These are phyloP conservation scores for Speleostelium caveatum DNA, from an alignment of 78 protist species.

Conservation along the genomic window DNA sequence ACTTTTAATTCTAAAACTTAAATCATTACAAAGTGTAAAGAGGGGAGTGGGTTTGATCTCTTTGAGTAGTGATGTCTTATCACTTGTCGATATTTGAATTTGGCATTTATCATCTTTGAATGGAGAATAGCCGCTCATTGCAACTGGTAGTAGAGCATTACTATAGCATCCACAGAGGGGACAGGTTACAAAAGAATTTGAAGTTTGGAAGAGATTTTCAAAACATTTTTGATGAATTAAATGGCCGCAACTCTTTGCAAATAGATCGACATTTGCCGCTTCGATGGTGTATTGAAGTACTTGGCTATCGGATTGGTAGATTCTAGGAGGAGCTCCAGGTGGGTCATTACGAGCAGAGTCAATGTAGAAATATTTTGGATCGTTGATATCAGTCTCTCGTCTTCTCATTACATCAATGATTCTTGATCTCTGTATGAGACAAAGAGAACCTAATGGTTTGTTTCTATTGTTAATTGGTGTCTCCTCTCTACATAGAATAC, in stretches of 20 bases:
- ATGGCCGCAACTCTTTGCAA: constrained; percentile 15
- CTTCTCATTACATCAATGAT: neutral
- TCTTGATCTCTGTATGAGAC: constrained; percentile 11
- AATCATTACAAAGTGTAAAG: neutral
- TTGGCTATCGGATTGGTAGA: too few relatives aligned
- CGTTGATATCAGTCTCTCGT: neutral
- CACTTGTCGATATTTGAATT: neutral
- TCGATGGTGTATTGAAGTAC: too few relatives aligned
- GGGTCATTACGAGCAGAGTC: too few relatives aligned
- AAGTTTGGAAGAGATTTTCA: neutral
- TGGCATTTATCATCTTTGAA: neutral
- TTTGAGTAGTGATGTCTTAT: neutral
- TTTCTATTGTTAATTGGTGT: constrained; percentile 16
- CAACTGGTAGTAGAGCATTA: constrained; percentile 14
- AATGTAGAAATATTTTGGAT: neutral
- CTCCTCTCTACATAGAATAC: constrained; percentile 44
- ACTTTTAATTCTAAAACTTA: neutral
- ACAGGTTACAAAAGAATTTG: neutral
- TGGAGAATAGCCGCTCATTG: neutral
- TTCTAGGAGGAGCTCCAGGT: too few relatives aligned
- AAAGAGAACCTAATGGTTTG: constrained; percentile 23
- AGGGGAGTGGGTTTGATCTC: neutral
- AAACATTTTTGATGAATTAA: constrained; percentile 1
- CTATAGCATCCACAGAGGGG: constrained; percentile 8
- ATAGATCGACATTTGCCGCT: neutral